Base-by-base conservation (phyloP, 257 asterid species). In the Solanum chaucha region DNA sequence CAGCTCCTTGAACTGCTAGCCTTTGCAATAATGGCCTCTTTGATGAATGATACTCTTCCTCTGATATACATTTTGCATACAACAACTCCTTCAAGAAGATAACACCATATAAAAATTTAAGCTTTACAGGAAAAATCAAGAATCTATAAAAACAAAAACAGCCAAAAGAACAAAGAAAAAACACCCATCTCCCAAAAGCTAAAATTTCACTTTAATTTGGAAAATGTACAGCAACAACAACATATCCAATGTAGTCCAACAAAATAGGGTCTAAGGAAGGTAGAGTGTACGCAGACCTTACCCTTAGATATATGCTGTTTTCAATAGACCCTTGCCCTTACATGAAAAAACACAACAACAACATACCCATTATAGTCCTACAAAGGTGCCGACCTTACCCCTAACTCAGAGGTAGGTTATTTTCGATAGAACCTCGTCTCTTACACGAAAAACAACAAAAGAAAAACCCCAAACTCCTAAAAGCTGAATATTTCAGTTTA, bases 1-100 rank as follows among this genome's bases (percentile, higher is more conserved):
- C 96, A 71, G 97, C 99, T 83, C 99, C 98, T 90, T 97, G 99
- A 91, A 91, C 94, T 40, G 98, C 98, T 87, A 97, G 88, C 89
- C 98, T 94, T 89, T 94, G 98, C 78, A 97, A 85, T 83, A 97
- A 90, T 10, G 99, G 99, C 90, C 97, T 93, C 92, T 95, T 97
- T 11, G 98, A 94, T 6, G 91, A 82, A 86, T 97, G 97, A 77
- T 97, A 95, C 92, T 94, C 99, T 64, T 94, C 98, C 73, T 97
- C 98, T 15, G 98, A 87, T 93, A 97, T 93, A 89, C 98, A 95
- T 41, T 93, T 95, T 15, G 96, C 94, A 88, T 93, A 91, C 28
- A 95, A 35, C n/a, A 97, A 87, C 88, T 97, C 99, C 99, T 96
- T 71, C 35, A 90, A 41, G 36, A 22, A 38, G 35, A 84, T 73